These are phyloP conservation scores for Lagenaria siceraria DNA, from an alignment of 306 rosid species.

Conservation along the genomic window DNA sequence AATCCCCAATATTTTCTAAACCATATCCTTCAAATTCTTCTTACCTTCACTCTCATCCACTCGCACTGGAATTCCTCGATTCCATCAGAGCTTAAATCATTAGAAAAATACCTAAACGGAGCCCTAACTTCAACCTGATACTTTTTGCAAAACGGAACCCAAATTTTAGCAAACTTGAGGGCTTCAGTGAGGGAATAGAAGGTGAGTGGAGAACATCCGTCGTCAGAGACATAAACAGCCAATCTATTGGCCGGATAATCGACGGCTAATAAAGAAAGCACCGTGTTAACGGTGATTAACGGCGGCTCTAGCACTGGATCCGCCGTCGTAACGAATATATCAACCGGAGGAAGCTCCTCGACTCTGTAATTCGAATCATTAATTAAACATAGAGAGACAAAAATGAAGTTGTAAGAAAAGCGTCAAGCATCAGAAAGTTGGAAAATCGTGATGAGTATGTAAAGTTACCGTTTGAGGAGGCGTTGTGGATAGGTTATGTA, in stretches of 20 bases:
- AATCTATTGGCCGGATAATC: conserved; percentile 58
- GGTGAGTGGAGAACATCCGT: conserved; percentile 43
- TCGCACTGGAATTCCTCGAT: conserved; percentile 19
- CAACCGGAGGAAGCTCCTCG: conserved; percentile 46
- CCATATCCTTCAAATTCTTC: neutral
- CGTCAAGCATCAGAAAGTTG: neutral
- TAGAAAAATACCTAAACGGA: conserved; percentile 41
- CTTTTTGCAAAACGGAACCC: conserved; percentile 67
- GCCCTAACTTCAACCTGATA: conserved; percentile 43
- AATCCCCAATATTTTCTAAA: neutral
- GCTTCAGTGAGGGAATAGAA: conserved; percentile 44
- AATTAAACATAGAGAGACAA: neutral
- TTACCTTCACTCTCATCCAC: conserved; percentile 16
- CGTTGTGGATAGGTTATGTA: conserved; percentile 24
- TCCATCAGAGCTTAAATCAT: neutral
- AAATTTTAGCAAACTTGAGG: conserved; percentile 36
- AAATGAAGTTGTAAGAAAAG: neutral
- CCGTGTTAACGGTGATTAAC: conserved; percentile 46
- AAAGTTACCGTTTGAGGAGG: conserved; percentile 26
- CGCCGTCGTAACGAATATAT: conserved; percentile 61
- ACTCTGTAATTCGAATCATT: conserved; percentile 4
- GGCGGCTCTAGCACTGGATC: conserved; percentile 57
- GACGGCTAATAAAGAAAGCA: conserved; percentile 48
- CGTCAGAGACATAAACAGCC: conserved; percentile 72
- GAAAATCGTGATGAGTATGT: neutral